These are phyloP conservation scores for Penicillium sp. DNA, from an alignment of 2,329 filamentous ascomycete species.

Conservation along the genomic window DNA sequence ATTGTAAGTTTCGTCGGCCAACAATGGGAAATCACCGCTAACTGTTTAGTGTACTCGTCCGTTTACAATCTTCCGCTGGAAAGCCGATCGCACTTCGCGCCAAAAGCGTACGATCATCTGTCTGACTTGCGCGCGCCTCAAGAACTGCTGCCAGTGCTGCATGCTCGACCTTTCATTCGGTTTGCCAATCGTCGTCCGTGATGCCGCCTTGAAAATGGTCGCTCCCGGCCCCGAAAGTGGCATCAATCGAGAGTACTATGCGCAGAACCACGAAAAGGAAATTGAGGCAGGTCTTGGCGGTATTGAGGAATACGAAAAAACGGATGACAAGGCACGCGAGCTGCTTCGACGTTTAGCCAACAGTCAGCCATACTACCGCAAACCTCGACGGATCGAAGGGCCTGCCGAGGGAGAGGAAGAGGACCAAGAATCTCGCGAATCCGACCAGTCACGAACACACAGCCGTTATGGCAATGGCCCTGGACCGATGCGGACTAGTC, in stretches of 20 bases:
- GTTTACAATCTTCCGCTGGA: constrained; percentile 94
- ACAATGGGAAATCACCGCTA: constrained; percentile 2
- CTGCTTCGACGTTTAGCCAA: constrained; percentile 76
- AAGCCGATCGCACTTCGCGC: constrained; percentile 80
- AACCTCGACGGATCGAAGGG: constrained; percentile 68
- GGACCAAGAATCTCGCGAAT: constrained; percentile 32
- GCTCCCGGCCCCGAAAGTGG: constrained; percentile 86
- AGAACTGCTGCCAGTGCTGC: constrained; percentile 98
- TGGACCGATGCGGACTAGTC: constrained; percentile 68
- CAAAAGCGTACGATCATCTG: constrained; percentile 95
- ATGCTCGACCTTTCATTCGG: constrained; percentile 98
- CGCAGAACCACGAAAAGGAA: constrained; percentile 91
- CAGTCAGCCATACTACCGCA: constrained; percentile 92
- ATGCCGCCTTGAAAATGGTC: constrained; percentile 96
- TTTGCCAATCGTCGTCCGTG: constrained; percentile 85
- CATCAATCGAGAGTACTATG: constrained; percentile 95
- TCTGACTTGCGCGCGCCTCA: constrained; percentile 89
- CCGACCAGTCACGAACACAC: constrained; percentile 39
- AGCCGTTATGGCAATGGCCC: constrained; percentile 45
- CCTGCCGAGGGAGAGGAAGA: constrained; percentile 39
- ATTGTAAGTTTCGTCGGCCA: constrained; percentile 37
- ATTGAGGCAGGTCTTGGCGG: constrained; percentile 85
- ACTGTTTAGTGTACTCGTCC: constrained; percentile 68
- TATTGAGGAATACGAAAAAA: constrained; percentile 89
- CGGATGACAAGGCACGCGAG: constrained; percentile 92